phyloP scores from a whole-genome alignment of 73 alveolate genomes.

The Uronychia binucleata region DNA sequence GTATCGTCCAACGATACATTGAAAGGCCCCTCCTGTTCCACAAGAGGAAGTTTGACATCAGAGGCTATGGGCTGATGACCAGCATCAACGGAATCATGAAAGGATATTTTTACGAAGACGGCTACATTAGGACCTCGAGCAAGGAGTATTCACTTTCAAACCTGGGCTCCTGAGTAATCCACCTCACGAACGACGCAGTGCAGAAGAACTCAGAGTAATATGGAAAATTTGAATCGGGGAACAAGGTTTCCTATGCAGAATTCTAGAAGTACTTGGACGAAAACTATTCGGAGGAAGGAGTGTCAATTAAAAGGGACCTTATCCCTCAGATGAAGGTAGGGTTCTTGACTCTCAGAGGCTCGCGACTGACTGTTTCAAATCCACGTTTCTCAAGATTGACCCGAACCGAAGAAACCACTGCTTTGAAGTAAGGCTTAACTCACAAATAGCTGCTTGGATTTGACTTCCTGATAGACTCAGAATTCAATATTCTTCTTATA shows the following conservation, averaged over 20 bases:
- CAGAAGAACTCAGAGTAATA: not conserved
- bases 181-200: slow-evolving; percentile 7
- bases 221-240: not conserved
- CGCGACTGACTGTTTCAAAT: not conserved
- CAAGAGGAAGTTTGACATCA: slow-evolving; percentile 1
- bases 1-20: not conserved
- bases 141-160: not conserved
- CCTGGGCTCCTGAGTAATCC: not conserved
- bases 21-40: not conserved
- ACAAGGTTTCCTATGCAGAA: not conserved
- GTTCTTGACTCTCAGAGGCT: too few relatives aligned
- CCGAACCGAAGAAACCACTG: not conserved
- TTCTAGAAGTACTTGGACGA: not conserved
- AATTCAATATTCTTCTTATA: too few relatives aligned
- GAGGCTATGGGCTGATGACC: not conserved
- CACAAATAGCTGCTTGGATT: too few relatives aligned
- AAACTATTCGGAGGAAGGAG: not conserved
- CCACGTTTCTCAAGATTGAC: not conserved
- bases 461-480: too few relatives aligned
- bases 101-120: not conserved
- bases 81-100: not conserved
- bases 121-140: not conserved
- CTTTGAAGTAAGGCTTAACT: too few relatives aligned
- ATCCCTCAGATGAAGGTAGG: not conserved
- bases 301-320: too few relatives aligned